A percentile compares a stretch with the other conserved stretches of the same genome.
Evolutionary conservation across 2,329 filamentous ascomycete species (phyloP).

Genomic region (Calonectria pauciramosa): DNA sequence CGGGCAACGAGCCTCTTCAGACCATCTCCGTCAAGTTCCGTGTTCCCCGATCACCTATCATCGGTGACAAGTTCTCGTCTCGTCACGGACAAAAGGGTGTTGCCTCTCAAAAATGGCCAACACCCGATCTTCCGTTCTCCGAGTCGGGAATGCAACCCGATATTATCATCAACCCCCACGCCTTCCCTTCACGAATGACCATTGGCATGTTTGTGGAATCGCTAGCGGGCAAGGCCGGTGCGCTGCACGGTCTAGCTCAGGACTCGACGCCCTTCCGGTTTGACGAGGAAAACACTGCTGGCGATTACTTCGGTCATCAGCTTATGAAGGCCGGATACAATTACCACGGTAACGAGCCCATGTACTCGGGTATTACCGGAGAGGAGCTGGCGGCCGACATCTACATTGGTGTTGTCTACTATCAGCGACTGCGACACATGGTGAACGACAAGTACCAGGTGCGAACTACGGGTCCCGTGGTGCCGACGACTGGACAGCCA

Average conservation of each 20-base stretch:
- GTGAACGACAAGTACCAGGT: conserved; percentile 99
- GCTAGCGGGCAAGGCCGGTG: conserved; percentile 93
- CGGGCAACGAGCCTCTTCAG: conserved; percentile 85
- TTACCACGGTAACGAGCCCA: conserved; percentile 97
- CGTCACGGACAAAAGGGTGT: conserved; percentile 99
- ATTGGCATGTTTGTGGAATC: conserved; percentile 99
- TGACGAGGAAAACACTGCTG: conserved; percentile 90
- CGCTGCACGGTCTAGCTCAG: conserved; percentile 94
- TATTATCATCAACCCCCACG: conserved; percentile 99
- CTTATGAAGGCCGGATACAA: conserved; percentile 96
- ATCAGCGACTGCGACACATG: conserved; percentile 98
- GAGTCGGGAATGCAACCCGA: conserved; percentile 97
- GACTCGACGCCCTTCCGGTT: conserved; percentile 97
- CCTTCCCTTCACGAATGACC: conserved; percentile 99
- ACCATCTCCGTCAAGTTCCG: conserved; percentile 93
- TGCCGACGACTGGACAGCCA: conserved; percentile 91
- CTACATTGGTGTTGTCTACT: conserved; percentile 97
- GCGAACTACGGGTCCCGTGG: conserved; percentile 93
- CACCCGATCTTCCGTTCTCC: conserved; percentile 94
- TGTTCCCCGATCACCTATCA: conserved; percentile 89
- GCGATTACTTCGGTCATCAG: conserved; percentile 96
- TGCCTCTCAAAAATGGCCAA: conserved; percentile 94
- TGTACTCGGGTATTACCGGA: conserved; percentile 98
- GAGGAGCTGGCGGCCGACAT: conserved; percentile 95
- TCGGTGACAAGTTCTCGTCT: conserved; percentile 99